Evolutionary conservation across 2,329 filamentous ascomycete species (phyloP).

Genomic region (Dissoconium aciculare): DNA sequence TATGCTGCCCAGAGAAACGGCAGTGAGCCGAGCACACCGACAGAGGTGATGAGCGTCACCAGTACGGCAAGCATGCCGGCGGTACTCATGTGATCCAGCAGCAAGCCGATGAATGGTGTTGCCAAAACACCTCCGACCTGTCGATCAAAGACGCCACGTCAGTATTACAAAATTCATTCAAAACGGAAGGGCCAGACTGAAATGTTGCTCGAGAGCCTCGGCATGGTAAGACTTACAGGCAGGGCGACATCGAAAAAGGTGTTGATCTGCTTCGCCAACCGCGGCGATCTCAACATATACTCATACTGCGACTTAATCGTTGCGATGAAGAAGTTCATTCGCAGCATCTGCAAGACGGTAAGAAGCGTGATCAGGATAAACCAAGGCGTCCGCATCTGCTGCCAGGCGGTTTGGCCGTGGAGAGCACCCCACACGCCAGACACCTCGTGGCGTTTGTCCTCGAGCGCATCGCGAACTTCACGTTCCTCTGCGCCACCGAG

Average conservation of each 20-base stretch:
- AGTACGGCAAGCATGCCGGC: constrained; percentile 53
- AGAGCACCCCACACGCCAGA: constrained; percentile 78
- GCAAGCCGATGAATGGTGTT: constrained; percentile 70
- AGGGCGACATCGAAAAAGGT: constrained; percentile 71
- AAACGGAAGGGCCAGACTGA: no score
- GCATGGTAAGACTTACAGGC: constrained; percentile 31
- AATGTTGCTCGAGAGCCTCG: not conserved
- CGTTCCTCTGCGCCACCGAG: constrained; percentile 51
- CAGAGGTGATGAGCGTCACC: constrained; percentile 55
- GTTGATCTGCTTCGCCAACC: constrained; percentile 55
- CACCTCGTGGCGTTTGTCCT: constrained; percentile 16
- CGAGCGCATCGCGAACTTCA: constrained; percentile 9
- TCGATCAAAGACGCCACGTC: constrained; percentile 1
- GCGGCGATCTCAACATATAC: constrained; percentile 51
- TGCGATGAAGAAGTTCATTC: constrained; percentile 84
- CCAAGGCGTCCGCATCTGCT: constrained; percentile 69
- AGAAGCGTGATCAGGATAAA: constrained; percentile 72
- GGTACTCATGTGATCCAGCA: constrained; percentile 65
- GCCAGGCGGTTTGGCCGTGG: constrained; percentile 52
- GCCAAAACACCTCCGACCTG: constrained; percentile 58
- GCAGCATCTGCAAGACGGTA: constrained; percentile 35
- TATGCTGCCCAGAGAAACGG: constrained; percentile 60
- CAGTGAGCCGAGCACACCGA: constrained; percentile 65
- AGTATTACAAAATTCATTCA: constrained; percentile 1
- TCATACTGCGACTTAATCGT: constrained; percentile 71